These are phyloP conservation scores for Cystofilobasidium macerans DNA, from an alignment of 768 basidiomycete genomes.

Conservation along the genomic window DNA sequence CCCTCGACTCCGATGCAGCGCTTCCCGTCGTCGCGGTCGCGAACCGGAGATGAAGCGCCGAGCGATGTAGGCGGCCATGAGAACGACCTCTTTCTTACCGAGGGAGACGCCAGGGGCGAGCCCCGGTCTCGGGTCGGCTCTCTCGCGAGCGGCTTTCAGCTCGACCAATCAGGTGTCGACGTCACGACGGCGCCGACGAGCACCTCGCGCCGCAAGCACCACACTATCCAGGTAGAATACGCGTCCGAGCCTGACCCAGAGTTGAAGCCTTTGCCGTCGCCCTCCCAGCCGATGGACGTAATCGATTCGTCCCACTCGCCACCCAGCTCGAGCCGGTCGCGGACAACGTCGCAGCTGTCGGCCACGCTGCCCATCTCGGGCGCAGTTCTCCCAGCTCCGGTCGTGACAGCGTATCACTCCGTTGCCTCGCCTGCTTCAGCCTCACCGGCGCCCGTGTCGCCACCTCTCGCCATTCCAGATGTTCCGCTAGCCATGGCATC, in stretches of 20 bases:
- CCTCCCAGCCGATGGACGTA: neutral
- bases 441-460: slow-evolving; percentile 4
- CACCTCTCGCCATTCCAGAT: neutral
- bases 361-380: slow-evolving; percentile 12
- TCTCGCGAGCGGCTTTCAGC: neutral
- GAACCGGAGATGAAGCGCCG: neutral
- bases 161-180: neutral
- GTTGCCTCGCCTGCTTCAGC: slow-evolving; percentile 3
- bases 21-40: neutral
- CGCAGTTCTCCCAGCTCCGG: slow-evolving; percentile 12
- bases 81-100: slow-evolving; percentile 14
- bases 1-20: neutral
- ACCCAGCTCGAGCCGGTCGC: neutral
- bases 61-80: neutral
- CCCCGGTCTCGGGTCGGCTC: slow-evolving; percentile 23
- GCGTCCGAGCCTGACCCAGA: slow-evolving; percentile 41
- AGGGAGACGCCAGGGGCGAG: slow-evolving; percentile 20
- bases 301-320: neutral
- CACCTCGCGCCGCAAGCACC: slow-evolving; percentile 47
- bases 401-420: slow-evolving; percentile 7
- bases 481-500: no score
- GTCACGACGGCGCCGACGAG: slow-evolving; percentile 24
- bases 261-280: slow-evolving; percentile 23
- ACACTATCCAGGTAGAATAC: slow-evolving; percentile 97
- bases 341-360: slow-evolving; percentile 17